These are phyloP conservation scores for Helicostylum pulchrum DNA, from an alignment of 192 early-diverging fungal species.

Conservation along the genomic window DNA sequence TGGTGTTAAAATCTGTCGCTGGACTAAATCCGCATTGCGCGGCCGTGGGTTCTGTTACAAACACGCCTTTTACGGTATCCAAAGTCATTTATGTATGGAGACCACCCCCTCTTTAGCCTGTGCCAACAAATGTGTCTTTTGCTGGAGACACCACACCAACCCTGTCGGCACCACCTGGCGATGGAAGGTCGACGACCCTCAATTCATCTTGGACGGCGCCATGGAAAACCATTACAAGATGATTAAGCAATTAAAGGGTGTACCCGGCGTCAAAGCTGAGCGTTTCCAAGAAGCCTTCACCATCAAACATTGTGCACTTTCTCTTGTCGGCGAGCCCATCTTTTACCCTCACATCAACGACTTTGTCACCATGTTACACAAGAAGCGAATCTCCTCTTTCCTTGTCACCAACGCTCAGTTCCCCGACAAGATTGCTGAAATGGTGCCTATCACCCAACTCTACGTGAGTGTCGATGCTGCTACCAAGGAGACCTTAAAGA, in stretches of 20 bases:
- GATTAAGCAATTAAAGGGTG: conserved; percentile 73
- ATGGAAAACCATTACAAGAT: conserved; percentile 70
- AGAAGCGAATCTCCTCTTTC: conserved; percentile 66
- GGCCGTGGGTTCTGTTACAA: conserved; percentile 76
- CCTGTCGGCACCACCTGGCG: conserved; percentile 66
- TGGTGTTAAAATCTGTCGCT: conserved; percentile 76
- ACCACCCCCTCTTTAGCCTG: conserved; percentile 76
- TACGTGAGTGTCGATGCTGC: conserved; percentile 75
- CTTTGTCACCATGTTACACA: conserved; percentile 63
- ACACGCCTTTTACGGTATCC: conserved; percentile 75
- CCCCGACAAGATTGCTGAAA: conserved; percentile 57
- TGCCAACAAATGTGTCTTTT: conserved; percentile 70
- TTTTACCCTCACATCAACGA: conserved; percentile 78
- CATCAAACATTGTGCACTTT: conserved; percentile 64
- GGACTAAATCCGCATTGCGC: conserved; percentile 71
- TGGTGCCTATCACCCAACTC: conserved; percentile 70
- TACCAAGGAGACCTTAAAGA: conserved; percentile 71
- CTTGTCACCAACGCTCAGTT: conserved; percentile 77
- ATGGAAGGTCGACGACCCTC: conserved; percentile 69
- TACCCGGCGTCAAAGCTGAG: conserved; percentile 73
- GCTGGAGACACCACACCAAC: conserved; percentile 73
- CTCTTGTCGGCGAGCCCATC: conserved; percentile 65
- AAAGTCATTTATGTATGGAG: conserved; percentile 72
- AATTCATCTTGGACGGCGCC: conserved; percentile 63
- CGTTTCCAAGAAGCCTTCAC: conserved; percentile 67